Percentiles rank a stretch among this genome's conserved stretches.
phyloP scores from a whole-genome alignment of 345 rosid genomes.

The Barbarea vulgaris region DNA sequence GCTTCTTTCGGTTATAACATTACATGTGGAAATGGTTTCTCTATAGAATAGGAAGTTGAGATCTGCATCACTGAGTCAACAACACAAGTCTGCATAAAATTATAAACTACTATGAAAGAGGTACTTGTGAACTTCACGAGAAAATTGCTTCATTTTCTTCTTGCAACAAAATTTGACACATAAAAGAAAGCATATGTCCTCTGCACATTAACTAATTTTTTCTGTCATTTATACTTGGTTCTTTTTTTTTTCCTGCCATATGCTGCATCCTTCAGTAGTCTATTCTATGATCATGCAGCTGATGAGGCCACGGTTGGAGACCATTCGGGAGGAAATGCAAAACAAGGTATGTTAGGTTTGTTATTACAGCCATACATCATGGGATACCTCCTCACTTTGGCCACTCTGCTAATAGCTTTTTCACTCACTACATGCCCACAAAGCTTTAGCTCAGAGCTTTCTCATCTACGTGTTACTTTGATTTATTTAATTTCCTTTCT shows the following conservation, averaged over 20 bases:
- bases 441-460: background rate
- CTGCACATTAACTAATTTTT: background rate
- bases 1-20: background rate
- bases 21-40: background rate
- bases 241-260: background rate
- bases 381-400: background rate
- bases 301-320: constrained; percentile 66
- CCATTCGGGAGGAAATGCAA: constrained; percentile 59
- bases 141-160: background rate
- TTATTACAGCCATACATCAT: constrained; percentile 12
- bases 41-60: background rate
- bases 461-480: background rate
- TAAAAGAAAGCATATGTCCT: constrained; percentile 12
- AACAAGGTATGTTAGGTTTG: constrained; percentile 47
- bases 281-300: constrained; percentile 56
- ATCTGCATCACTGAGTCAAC: background rate
- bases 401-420: constrained; percentile 15
- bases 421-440: constrained; percentile 3
- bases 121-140: background rate
- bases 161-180: background rate
- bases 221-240: constrained; percentile 4
- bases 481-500: constrained; percentile 5
- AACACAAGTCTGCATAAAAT: background rate
- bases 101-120: background rate
- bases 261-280: constrained; percentile 20